phyloP scores from a whole-genome alignment of 1,284 basidiomycete species.

The Trichosporon sp. region DNA sequence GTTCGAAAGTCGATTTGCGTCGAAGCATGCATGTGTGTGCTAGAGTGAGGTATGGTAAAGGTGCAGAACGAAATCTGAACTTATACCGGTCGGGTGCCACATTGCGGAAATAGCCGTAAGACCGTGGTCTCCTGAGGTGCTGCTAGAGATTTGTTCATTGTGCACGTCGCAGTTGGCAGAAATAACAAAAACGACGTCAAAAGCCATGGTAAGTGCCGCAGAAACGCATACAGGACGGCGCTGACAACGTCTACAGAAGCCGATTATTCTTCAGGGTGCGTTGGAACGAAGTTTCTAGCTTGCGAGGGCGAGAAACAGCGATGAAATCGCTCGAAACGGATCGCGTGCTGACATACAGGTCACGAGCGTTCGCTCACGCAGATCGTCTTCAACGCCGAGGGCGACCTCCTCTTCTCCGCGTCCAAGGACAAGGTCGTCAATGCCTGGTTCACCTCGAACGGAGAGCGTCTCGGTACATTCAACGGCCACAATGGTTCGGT shows the following conservation, averaged over 20 bases:
- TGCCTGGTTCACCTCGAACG: constrained; percentile 98
- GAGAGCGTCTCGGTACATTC: constrained; percentile 95
- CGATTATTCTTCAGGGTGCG: constrained; percentile 56
- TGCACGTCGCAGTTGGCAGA: constrained; percentile 13
- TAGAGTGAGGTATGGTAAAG: background rate
- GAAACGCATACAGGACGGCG: background rate
- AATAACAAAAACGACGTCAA: constrained; percentile 20
- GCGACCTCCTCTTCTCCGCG: constrained; percentile 92
- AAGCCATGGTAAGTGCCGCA: constrained; percentile 30
- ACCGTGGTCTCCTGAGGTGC: background rate
- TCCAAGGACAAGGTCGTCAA: constrained; percentile 96
- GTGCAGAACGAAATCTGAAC: background rate
- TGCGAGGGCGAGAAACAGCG: background rate
- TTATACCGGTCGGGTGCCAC: background rate
- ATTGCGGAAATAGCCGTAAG: constrained; percentile 19
- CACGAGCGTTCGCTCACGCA: constrained; percentile 98
- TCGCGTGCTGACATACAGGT: constrained; percentile 61
- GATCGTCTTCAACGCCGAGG: constrained; percentile 93
- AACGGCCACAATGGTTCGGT: constrained; percentile 95
- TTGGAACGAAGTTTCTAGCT: constrained; percentile 10
- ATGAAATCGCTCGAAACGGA: background rate
- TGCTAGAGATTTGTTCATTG: constrained; percentile 23
- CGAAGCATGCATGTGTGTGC: background rate
- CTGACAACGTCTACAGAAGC: constrained; percentile 48
- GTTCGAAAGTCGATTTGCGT: background rate